A percentile compares a stretch with the other conserved stretches of the same genome.
phyloP scores from a whole-genome alignment of 129 eudicot genomes.

The Chrysanthemum lavandulifolium region DNA sequence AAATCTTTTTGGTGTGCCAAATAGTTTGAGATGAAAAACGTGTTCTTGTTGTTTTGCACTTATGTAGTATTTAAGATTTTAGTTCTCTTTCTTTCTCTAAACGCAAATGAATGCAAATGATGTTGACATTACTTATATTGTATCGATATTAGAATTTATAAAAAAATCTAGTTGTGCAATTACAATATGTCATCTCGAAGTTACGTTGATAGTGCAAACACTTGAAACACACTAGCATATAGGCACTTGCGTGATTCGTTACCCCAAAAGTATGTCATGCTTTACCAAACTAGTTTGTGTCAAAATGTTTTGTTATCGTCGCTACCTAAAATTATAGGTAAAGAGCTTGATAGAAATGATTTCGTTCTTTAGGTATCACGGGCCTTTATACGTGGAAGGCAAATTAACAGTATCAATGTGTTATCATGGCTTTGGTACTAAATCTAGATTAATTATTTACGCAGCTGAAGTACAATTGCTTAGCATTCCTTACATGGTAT shows the following conservation, averaged over 20 bases:
- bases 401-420: too few relatives aligned
- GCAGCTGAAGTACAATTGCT: too few relatives aligned
- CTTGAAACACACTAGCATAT: not conserved
- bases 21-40: conserved; percentile 8
- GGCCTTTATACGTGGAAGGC: too few relatives aligned
- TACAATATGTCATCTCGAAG: conserved; percentile 13
- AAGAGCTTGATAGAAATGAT: too few relatives aligned
- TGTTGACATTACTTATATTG: not conserved
- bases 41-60: conserved; percentile 19
- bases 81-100: not conserved
- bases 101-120: not conserved
- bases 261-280: not conserved
- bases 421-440: too few relatives aligned
- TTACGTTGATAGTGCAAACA: conserved; percentile 10
- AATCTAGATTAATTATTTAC: too few relatives aligned
- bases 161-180: not conserved
- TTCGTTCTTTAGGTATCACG: too few relatives aligned
- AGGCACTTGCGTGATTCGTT: not conserved
- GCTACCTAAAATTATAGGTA: too few relatives aligned
- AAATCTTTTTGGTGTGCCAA: not conserved
- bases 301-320: too few relatives aligned
- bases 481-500: too few relatives aligned
- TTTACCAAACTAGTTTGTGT: too few relatives aligned
- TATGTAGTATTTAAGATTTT: conserved; percentile 2
- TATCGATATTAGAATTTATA: conserved; percentile 11